Evolutionary conservation across 2,329 filamentous ascomycete genomes (phyloP).

Genomic region (Colletotrichum incanum): DNA sequence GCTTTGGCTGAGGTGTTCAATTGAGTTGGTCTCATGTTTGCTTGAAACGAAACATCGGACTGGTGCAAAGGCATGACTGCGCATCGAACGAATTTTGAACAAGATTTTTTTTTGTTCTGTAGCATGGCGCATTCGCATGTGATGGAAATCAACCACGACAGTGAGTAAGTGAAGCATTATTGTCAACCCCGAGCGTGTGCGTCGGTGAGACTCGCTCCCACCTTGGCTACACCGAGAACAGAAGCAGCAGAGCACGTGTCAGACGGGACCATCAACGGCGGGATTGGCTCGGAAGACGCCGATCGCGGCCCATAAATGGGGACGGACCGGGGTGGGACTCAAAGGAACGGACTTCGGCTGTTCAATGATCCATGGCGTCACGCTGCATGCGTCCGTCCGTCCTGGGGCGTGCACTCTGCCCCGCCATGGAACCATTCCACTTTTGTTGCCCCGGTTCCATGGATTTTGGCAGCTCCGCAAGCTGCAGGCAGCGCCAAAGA

Average conservation of each 20-base stretch:
- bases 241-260: background rate
- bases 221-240: background rate
- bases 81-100: background rate
- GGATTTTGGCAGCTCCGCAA: background rate
- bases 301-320: background rate
- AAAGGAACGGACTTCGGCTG: constrained; percentile 9
- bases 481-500: constrained; percentile 14
- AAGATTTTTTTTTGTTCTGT: background rate
- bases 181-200: background rate
- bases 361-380: constrained; percentile 25
- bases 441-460: background rate
- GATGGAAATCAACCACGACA: background rate
- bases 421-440: constrained; percentile 21
- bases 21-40: constrained; percentile 23
- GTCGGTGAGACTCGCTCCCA: background rate
- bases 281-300: constrained; percentile 34
- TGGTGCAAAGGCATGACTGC: constrained; percentile 1
- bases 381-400: constrained; percentile 7
- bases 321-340: rapidly evolving
- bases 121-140: background rate
- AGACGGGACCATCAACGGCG: constrained; percentile 1
- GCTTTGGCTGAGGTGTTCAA: background rate
- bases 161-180: background rate
- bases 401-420: constrained; percentile 15
- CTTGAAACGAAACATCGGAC: background rate